A percentile compares a stretch with the other conserved stretches of the same genome.
phyloP scores from a whole-genome alignment of 2,329 filamentous ascomycete species.

The Coniochaeta hoffmannii region DNA sequence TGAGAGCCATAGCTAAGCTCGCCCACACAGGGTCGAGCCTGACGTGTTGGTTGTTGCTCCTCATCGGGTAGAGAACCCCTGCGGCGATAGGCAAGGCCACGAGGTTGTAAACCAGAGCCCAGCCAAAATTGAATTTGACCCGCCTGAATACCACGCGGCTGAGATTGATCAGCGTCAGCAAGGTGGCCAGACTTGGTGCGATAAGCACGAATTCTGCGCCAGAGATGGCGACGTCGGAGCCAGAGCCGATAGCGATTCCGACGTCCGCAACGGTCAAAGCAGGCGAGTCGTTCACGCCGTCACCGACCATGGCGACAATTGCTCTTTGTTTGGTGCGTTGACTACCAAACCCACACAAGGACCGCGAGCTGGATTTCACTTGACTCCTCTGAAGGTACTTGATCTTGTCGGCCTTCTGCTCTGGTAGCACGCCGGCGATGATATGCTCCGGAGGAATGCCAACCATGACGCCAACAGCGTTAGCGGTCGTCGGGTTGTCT shows the following conservation, averaged over 20 bases:
- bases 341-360: slow-evolving; percentile 14
- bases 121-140: slow-evolving; percentile 78
- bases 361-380: slow-evolving; percentile 32
- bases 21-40: slow-evolving; percentile 77
- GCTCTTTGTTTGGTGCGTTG: slow-evolving; percentile 29
- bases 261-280: slow-evolving; percentile 78
- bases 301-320: slow-evolving; percentile 75
- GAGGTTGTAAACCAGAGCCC: slow-evolving; percentile 78
- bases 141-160: slow-evolving; percentile 65
- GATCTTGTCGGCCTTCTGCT: slow-evolving; percentile 71
- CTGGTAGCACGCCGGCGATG: slow-evolving; percentile 78
- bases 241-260: slow-evolving; percentile 75
- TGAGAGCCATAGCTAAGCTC: slow-evolving; percentile 84
- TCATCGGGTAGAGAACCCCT: slow-evolving; percentile 62
- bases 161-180: slow-evolving; percentile 67
- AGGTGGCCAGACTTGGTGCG: slow-evolving; percentile 53
- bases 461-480: slow-evolving; percentile 68
- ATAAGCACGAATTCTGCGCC: slow-evolving; percentile 78
- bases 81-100: slow-evolving; percentile 74
- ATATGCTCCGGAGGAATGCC: slow-evolving; percentile 69
- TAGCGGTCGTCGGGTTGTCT: slow-evolving; percentile 74
- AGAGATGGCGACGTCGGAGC: slow-evolving; percentile 76
- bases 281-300: slow-evolving; percentile 84
- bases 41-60: slow-evolving; percentile 44
- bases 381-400: slow-evolving; percentile 42